Evolutionary conservation across 2,329 filamentous ascomycete species (phyloP), one percentile per base, ranked within the genome.

Genomic region (Scedosporium minutisporum): DNA sequence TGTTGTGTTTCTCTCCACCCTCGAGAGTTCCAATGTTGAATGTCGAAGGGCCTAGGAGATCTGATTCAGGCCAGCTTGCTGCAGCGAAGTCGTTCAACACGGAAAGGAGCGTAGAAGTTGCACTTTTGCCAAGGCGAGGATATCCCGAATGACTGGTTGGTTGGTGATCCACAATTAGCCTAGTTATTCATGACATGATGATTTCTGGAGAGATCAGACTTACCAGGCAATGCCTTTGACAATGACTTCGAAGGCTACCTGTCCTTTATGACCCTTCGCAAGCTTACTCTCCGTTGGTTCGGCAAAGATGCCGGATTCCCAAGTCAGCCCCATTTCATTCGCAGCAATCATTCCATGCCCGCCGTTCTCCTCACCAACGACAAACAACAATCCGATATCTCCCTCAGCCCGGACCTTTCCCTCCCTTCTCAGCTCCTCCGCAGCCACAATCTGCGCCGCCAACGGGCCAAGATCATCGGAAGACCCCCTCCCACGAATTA

Each of bases 231-330:
- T 87, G 38, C 93, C 93, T 38, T 81, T 82, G 0, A 89, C 89
- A 12, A 78, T 77, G 63, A 97, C 69, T 2, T 80, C 77, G 69
- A 92, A 88, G 55, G 82, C 81, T 3, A 92, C 72, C 64, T 87
- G 89, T 53, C 95, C 93, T 77, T 99, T 97, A 80, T 97, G 93
- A 2, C 93, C 95, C 62, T 90, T 87, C 0, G 91, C 92, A 23
- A 97, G 86, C 73, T 89, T 91, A 67, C 87, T 84, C 69, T 96
- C 91, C 0, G 95, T 99, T 0, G 93, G 93, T 72, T 99, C 95
- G 51, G 95, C 93, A 70, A 97, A 97, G 69, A 95, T 89, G 68
- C 91, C 87, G 3, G 91, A 85, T 38, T 87, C 81, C 23, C 86
- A 80, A 2, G 67, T 65, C 3, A 72, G 71, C 16, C 70, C 74